Base-by-base conservation (phyloP, 2,329 filamentous ascomycete genomes). In the Cercospora citrullina region DNA sequence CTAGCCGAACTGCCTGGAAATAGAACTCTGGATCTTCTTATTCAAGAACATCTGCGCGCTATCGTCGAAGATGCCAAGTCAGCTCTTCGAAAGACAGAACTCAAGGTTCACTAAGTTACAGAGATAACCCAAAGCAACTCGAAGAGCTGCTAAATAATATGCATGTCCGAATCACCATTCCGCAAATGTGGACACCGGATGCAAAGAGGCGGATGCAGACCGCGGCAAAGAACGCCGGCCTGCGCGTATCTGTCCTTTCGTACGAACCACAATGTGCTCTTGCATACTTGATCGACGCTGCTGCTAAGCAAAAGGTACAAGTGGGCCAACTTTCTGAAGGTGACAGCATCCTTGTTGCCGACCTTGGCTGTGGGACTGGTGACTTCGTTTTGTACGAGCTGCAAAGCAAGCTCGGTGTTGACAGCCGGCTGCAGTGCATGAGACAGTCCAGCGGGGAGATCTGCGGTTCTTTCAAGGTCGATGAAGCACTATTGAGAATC, bases 251-350 rank as follows among this genome's bases (percentile, higher is more conserved):
- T 3, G 53, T 65, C 2, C 64, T 72, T 2, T 64, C 66, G 8
- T 68, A 62, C 4, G 71, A 72, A 48, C 68, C 69, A 1, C 53
- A 68, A 21, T 68, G 67, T 36, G 71, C 68, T 4, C 62, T 71
- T 10, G 68, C 71, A 12, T 68, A 67, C 33, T 39, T 69, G 1
- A 23, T 70, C 23, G 36, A 72, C n/a, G 59, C 33, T 8, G 39
- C 60, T 12, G 21, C 58, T 1, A 14, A 63, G 36, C 45, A 36
- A 2, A 18, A 26, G 14, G n/a, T 30, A 14, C 23, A 14, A 5
- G n/a, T 42, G 2, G 23, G 33, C 1, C 36, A 5, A 14, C 45
- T 72, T n/a, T 14, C 16, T 2, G 53, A 64, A 36, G 69, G 68
- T 5, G 58, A 61, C 31, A 61, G 42, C 14, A 63, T 71, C 21